Evolutionary conservation across 2,329 filamentous ascomycete genomes (phyloP), one percentile per base, ranked within the genome.

Genomic region (Neopestalotiopsis clavispora): DNA sequence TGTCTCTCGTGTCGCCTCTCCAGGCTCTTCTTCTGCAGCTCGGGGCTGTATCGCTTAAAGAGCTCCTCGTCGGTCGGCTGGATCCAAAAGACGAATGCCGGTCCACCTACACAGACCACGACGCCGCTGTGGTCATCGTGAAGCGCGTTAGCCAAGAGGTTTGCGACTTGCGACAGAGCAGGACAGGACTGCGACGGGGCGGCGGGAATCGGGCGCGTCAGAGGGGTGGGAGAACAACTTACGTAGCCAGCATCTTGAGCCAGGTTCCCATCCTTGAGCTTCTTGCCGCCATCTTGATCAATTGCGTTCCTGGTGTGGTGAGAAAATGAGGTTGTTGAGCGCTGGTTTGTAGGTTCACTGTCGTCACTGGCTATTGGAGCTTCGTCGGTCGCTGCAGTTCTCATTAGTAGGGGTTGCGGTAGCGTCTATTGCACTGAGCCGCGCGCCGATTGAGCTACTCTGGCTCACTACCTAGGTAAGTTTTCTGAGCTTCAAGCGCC

Each of bases 61-160:
- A 99, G 87, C 83, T 98, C 94, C 81, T 98, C 96, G 75, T 98
- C 94, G 13, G 92, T 92, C 2, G 96, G 96, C 60, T 88, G 88
- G 61, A 97, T 83, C 80, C 90, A 97, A 82, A 91, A 89, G 58
- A 95, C 92, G 66, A 98, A 84, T 17, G 92, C 91, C 30, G 96
- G 96, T 3, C 96, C 96, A 66, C 96, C 96, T 69, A 98, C 86
- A 76, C 90, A 91, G 74, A 96, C 85, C 61, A 86, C 81, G 57
- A 85, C 86, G 74, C 93, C 93, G 69, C 95, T 98, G 75, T 71
- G 67, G 30, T 30, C 45, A 72, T 32, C 70, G 74, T 69, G 13
- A 70, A 66, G 14, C 10, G 45, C 34, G 69, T 56, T 30, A 67
- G 57, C 64, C 69, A 10, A 71, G 70, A 34, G 60, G 42, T 3